Conservation (phyloP, 2,329 filamentous ascomycete species). For the Chrysosphaeria jannelii region DNA sequence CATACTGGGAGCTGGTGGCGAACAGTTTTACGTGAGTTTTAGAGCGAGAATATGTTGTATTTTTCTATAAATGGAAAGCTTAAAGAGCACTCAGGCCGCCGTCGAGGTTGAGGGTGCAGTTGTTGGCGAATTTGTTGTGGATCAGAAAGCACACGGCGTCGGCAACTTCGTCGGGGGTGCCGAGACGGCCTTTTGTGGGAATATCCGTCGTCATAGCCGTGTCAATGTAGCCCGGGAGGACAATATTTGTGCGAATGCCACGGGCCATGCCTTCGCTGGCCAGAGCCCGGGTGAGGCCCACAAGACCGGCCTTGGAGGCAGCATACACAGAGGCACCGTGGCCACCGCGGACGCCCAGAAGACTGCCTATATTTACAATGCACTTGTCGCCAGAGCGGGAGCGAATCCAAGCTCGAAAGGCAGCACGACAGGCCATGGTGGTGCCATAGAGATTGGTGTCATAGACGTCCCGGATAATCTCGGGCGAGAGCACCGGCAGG, state of each 20-base stretch:
- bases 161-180: slow-evolving; percentile 40
- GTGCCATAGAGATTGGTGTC: slow-evolving; percentile 40
- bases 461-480: slow-evolving; percentile 25
- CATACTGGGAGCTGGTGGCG: slow-evolving; percentile 38
- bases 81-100: slow-evolving; percentile 57
- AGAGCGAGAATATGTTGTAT: neutral
- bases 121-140: slow-evolving; percentile 56
- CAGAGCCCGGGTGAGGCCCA: slow-evolving; percentile 39
- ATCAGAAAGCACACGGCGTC: slow-evolving; percentile 54
- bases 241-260: slow-evolving; percentile 45
- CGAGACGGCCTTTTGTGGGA: slow-evolving; percentile 36
- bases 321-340: slow-evolving; percentile 41
- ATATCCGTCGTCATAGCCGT: slow-evolving; percentile 66
- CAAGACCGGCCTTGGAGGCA: slow-evolving; percentile 51
- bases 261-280: slow-evolving; percentile 27
- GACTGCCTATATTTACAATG: slow-evolving; percentile 58
- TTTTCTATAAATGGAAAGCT: slow-evolving; percentile 13
- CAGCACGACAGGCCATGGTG: slow-evolving; percentile 25
- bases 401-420: slow-evolving; percentile 7
- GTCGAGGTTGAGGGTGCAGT: slow-evolving; percentile 62
- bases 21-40: neutral
- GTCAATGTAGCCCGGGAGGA: slow-evolving; percentile 58
- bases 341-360: slow-evolving; percentile 39
- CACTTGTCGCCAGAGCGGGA: slow-evolving; percentile 10
- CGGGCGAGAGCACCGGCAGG: slow-evolving; percentile 21